A percentile compares a stretch with the other conserved stretches of the same genome.
phyloP scores from a whole-genome alignment of 2,329 filamentous ascomycete genomes.

The Colletotrichum zoysiae region DNA sequence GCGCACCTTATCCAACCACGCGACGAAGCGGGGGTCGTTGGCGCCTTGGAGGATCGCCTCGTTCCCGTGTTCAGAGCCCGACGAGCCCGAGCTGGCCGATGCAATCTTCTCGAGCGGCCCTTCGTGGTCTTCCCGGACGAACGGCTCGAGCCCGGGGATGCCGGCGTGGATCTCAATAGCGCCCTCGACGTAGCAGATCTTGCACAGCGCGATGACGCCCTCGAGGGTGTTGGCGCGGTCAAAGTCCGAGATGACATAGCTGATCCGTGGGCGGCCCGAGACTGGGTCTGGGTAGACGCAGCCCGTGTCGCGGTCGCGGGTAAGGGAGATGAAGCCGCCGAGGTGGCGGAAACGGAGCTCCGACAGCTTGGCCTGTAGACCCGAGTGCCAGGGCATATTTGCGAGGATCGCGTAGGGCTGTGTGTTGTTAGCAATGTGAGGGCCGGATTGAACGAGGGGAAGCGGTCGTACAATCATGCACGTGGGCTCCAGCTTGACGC shows the following conservation, averaged over 20 bases:
- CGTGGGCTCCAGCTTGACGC: slow-evolving; percentile 82
- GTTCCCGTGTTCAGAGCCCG: slow-evolving; percentile 6
- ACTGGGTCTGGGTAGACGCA: slow-evolving; percentile 78
- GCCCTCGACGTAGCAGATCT: slow-evolving; percentile 82
- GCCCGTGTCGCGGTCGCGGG: slow-evolving; percentile 81
- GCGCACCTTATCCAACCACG: slow-evolving; percentile 69
- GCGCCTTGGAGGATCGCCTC: slow-evolving; percentile 49
- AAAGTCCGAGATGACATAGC: slow-evolving; percentile 78
- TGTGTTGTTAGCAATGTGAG: slow-evolving; percentile 31
- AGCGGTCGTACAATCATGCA: slow-evolving; percentile 71
- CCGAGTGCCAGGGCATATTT: slow-evolving; percentile 74
- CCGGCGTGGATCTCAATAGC: slow-evolving; percentile 82
- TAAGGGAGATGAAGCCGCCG: slow-evolving; percentile 79
- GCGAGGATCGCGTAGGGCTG: slow-evolving; percentile 75
- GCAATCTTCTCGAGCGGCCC: slow-evolving; percentile 40
- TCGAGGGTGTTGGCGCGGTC: slow-evolving; percentile 80
- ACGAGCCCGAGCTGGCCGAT: slow-evolving; percentile 8
- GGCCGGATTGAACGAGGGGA: background rate
- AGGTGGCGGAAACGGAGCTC: slow-evolving; percentile 77
- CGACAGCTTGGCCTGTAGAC: slow-evolving; percentile 79
- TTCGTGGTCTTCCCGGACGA: slow-evolving; percentile 56
- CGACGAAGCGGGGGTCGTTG: slow-evolving; percentile 70
- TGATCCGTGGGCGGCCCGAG: slow-evolving; percentile 73
- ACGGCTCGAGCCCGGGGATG: slow-evolving; percentile 73
- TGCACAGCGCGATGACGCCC: slow-evolving; percentile 77